A percentile compares a stretch with the other conserved stretches of the same genome.
Conservation (phyloP, 2,329 filamentous ascomycete genomes). For the Paracamarosporium sp. region DNA sequence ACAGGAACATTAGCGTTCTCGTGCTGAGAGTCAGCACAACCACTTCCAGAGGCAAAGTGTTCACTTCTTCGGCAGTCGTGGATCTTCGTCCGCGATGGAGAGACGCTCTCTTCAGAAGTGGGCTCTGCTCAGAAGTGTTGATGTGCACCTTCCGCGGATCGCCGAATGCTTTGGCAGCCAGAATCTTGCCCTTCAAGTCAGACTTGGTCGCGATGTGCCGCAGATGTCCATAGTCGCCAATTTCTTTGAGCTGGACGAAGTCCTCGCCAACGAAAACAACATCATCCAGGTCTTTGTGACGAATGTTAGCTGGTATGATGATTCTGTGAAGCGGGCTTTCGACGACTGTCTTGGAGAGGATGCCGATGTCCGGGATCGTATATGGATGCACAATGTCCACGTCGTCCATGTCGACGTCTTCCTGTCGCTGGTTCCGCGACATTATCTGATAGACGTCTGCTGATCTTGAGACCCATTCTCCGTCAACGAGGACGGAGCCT, state of each 20-base stretch:
- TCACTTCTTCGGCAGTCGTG: slow-evolving; percentile 26
- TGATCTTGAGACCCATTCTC: slow-evolving; percentile 43
- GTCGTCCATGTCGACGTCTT: slow-evolving; percentile 34
- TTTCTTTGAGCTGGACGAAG: slow-evolving; percentile 80
- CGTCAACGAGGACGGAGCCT: slow-evolving; percentile 33
- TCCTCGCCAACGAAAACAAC: slow-evolving; percentile 86
- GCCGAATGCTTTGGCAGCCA: slow-evolving; percentile 79
- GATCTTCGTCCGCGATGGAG: slow-evolving; percentile 20
- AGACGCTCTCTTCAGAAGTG: slow-evolving; percentile 19
- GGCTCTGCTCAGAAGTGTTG: slow-evolving; percentile 25
- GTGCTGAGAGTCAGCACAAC: slow-evolving; percentile 78
- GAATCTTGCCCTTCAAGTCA: slow-evolving; percentile 80
- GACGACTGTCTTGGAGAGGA: slow-evolving; percentile 80
- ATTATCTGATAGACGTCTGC: slow-evolving; percentile 53
- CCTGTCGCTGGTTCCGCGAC: slow-evolving; percentile 35
- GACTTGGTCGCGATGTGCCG: slow-evolving; percentile 77
- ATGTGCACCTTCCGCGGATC: slow-evolving; percentile 30
- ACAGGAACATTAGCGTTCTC: slow-evolving; percentile 79
- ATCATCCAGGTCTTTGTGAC: slow-evolving; percentile 75
- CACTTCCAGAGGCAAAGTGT: slow-evolving; percentile 71
- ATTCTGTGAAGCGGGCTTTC: slow-evolving; percentile 77
- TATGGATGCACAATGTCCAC: slow-evolving; percentile 37
- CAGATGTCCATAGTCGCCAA: slow-evolving; percentile 72
- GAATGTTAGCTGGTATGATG: slow-evolving; percentile 80
- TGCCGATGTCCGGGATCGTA: slow-evolving; percentile 65